Percentiles rank a stretch among this genome's conserved stretches.
Conservation (phyloP, 2,329 filamentous ascomycete genomes). For the Phialemoniopsis sp. region DNA sequence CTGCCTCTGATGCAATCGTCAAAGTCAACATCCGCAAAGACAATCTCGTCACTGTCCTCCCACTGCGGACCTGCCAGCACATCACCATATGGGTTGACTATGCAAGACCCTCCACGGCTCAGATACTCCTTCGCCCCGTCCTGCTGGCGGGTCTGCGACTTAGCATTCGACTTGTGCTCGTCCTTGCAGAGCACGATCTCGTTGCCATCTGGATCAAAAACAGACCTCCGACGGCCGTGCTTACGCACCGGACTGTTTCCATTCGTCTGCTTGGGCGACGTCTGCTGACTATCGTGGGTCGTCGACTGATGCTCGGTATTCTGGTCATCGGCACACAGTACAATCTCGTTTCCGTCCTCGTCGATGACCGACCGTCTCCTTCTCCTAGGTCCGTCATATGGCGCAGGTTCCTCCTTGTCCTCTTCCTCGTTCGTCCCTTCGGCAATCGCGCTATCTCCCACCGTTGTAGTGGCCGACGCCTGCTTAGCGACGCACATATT, state of each 20-base stretch:
- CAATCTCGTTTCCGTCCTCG: constrained; percentile 45
- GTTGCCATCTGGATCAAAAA: constrained; percentile 30
- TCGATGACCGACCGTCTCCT: constrained; percentile 40
- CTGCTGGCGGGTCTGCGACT: constrained; percentile 3
- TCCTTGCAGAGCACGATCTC: constrained; percentile 32
- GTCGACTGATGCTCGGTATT: constrained; percentile 1
- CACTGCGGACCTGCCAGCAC: constrained; percentile 77
- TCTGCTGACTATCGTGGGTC: neutral
- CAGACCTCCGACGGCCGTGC: constrained; percentile 9
- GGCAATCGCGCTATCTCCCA: neutral
- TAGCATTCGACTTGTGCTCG: neutral
- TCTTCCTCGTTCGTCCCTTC: neutral
- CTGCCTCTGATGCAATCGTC: constrained; percentile 81
- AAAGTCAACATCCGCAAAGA: constrained; percentile 75
- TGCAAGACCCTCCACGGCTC: constrained; percentile 76
- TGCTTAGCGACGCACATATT: constrained; percentile 68
- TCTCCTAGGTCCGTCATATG: constrained; percentile 5
- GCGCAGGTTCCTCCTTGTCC: neutral
- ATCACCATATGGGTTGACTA: constrained; percentile 76
- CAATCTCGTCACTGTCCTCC: constrained; percentile 68
- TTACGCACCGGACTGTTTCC: neutral
- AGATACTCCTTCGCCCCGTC: constrained; percentile 43
- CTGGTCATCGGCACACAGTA: constrained; percentile 19
- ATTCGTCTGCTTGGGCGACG: neutral
- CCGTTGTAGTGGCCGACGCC: constrained; percentile 47